These are phyloP conservation scores for Dioscorea dumetorum DNA, from an alignment of 106 monocot genomes.

Conservation along the genomic window DNA sequence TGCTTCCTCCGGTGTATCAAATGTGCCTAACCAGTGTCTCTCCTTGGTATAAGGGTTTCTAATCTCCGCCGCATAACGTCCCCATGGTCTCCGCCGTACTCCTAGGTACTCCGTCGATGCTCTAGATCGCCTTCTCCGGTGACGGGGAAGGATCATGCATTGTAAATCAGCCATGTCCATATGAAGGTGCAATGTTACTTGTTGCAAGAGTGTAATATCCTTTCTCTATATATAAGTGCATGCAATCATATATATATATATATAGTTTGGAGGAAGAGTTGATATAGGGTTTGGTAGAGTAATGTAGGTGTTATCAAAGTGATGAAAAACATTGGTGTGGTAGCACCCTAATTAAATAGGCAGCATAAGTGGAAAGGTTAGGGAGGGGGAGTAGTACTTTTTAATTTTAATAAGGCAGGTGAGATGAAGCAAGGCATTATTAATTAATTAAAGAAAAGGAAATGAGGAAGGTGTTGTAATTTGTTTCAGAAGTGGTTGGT, in stretches of 20 bases:
- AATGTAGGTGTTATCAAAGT: background rate
- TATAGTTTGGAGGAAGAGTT: constrained; percentile 1
- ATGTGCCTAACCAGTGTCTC: constrained; percentile 60
- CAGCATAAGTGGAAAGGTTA: background rate
- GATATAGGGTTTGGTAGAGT: background rate
- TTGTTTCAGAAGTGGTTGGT: constrained; percentile 20
- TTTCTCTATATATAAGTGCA: constrained; percentile 12
- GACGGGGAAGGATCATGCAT: constrained; percentile 8
- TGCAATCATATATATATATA: background rate
- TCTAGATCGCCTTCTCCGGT: constrained; percentile 22
- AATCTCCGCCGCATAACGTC: constrained; percentile 60
- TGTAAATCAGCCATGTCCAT: constrained; percentile 16
- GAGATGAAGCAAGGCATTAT: background rate
- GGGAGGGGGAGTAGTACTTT: background rate
- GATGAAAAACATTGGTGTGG: background rate
- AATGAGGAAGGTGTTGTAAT: constrained; percentile 3
- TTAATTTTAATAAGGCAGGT: constrained; percentile 22
- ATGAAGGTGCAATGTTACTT: background rate
- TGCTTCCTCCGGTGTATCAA: constrained; percentile 55
- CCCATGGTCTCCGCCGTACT: constrained; percentile 52
- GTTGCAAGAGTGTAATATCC: background rate
- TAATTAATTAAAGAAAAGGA: too few relatives aligned
- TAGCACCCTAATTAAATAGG: background rate
- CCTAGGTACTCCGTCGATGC: constrained; percentile 50
- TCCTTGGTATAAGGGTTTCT: constrained; percentile 59